Evolutionary conservation across 2,329 filamentous ascomycete genomes (phyloP).

Genomic region (Hirsutella thompsonii): DNA sequence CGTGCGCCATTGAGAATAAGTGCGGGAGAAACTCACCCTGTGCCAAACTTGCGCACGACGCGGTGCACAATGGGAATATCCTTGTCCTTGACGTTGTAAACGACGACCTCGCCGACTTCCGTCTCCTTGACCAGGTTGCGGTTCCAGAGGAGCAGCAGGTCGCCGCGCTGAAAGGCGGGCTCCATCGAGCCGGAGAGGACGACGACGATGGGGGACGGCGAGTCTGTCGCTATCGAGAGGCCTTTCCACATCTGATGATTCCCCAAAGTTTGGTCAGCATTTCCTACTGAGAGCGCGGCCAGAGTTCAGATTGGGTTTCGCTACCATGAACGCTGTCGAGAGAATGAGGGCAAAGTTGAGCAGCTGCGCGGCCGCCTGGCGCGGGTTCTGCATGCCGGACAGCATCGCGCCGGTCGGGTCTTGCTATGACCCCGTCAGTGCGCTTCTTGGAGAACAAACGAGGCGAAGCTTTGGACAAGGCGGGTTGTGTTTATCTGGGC

Average conservation of each 20-base stretch:
- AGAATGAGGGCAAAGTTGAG: conserved; percentile 87
- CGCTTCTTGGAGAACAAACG: too few relatives aligned
- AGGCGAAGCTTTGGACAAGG: too few relatives aligned
- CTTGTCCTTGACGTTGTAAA: conserved; percentile 77
- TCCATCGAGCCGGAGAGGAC: conserved; percentile 81
- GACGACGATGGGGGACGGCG: conserved; percentile 66
- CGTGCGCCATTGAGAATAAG: too few relatives aligned
- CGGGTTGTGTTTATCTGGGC: too few relatives aligned
- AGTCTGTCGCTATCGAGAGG: conserved; percentile 65
- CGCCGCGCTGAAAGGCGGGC: conserved; percentile 67
- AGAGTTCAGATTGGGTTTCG: too few relatives aligned
- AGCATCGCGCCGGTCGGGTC: conserved; percentile 40
- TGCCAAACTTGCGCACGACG: conserved; percentile 62
- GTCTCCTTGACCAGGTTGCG: conserved; percentile 45
- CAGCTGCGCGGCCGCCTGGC: conserved; percentile 68
- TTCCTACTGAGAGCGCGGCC: too few relatives aligned
- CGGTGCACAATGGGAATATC: conserved; percentile 97
- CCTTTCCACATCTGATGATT: conserved; percentile 64
- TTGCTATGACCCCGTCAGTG: not conserved
- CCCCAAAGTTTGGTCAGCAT: not conserved
- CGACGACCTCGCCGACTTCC: conserved; percentile 44
- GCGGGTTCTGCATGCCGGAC: conserved; percentile 57
- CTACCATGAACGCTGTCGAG: conserved; percentile 83
- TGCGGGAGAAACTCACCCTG: conserved; percentile 42
- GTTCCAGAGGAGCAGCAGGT: conserved; percentile 69